Base-by-base conservation (phyloP, 2,329 filamentous ascomycete species). In the Emergomyces orientalis region DNA sequence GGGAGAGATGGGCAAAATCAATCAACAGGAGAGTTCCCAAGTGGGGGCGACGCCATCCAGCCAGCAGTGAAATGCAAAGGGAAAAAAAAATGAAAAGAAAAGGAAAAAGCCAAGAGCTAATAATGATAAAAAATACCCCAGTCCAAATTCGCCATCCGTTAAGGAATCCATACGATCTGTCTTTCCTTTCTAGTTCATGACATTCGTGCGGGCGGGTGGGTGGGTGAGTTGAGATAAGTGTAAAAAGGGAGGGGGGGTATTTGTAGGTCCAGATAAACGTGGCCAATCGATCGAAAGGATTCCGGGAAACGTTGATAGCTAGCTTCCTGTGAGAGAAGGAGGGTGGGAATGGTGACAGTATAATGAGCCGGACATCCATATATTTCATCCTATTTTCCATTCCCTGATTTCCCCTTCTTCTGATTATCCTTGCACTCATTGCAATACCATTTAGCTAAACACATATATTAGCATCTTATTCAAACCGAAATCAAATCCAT, bases 371-470 rank as follows among this genome's bases (percentile, higher is more conserved):
- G 7, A 43, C 8, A 30, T 25, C 34, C 22, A 30, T 25, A 11
- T 54, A 49, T 14, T 11, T 59, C 62, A 55, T 60, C 63, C 22
- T 45, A 59, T 39, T 59, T 59, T 22, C 56, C 56, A 47, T 59
- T 59, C 39, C 56, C 56, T 14, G 60, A 64, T 41, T 63, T 64
- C 14, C 61, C 54, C 51, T 63, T 66, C 70, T 83, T 83, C 68
- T 88, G 77, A 56, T 82, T 81, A 67, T 87, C 85, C 71, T 89
- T 89, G 75, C 88, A 91, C 70, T 90, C 88, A 65, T 89, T 86
- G 73, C 88, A 91, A 70, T 88, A 91, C 88, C 88, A 91, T 84
- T 90, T 90, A 60, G 86, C 87, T 90, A 70, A n/a, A 62, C 25
- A 30, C 11, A 54, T 13, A 59, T 47, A 39, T 59, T 34, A 62